These are phyloP conservation scores for Sinapis alba DNA, from an alignment of 441 rosid species.

Conservation along the genomic window DNA sequence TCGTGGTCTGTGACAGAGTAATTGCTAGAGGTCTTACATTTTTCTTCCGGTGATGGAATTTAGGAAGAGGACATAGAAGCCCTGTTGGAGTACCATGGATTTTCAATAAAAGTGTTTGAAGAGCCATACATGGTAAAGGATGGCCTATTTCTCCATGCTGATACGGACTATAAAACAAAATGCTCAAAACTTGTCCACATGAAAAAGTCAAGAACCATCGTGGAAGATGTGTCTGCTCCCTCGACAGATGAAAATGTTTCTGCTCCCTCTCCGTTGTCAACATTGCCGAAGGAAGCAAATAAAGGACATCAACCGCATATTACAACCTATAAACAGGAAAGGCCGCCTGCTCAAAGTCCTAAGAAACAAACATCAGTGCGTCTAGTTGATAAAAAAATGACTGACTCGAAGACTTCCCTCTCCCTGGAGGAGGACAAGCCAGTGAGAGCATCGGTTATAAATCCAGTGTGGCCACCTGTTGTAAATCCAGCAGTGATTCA, in stretches of 20 bases:
- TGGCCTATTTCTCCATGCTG: constrained; percentile 76
- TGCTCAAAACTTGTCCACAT: constrained; percentile 83
- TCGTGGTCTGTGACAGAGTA: constrained; percentile 20
- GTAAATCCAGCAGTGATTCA: constrained; percentile 41
- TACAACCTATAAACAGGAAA: constrained; percentile 40
- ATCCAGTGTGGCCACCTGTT: constrained; percentile 39
- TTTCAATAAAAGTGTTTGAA: constrained; percentile 74
- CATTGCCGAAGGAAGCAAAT: constrained; percentile 41
- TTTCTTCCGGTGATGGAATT: constrained; percentile 37
- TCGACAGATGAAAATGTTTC: constrained; percentile 59
- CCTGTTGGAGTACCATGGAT: constrained; percentile 78
- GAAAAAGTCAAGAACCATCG: constrained; percentile 70
- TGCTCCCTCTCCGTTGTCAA: constrained; percentile 38
- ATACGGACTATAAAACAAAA: constrained; percentile 79
- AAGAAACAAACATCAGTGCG: constrained; percentile 39
- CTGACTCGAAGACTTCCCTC: constrained; percentile 43
- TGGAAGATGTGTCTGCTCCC: constrained; percentile 64
- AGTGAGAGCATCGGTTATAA: constrained; percentile 38
- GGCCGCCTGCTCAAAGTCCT: constrained; percentile 41
- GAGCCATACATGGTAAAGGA: constrained; percentile 96
- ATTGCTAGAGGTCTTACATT: constrained; percentile 36
- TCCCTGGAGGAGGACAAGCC: constrained; percentile 46
- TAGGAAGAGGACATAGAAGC: constrained; percentile 85
- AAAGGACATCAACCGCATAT: constrained; percentile 41
- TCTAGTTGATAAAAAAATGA: constrained; percentile 52